These are phyloP conservation scores for Geotrichum aggregatum DNA, from an alignment of 1,139 yeast species.

Conservation along the genomic window DNA sequence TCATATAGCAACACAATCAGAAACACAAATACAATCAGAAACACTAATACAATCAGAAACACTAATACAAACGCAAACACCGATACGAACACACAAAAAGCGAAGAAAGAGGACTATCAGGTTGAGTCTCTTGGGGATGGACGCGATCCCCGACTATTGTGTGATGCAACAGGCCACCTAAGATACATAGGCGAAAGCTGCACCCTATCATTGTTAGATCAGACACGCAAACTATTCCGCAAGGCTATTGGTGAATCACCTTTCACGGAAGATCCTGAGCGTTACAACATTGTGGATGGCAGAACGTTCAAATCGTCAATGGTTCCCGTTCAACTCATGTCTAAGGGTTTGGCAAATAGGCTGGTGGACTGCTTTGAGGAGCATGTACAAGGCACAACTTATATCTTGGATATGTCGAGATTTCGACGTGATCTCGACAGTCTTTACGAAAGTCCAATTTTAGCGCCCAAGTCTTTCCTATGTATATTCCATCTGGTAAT, in stretches of 20 bases:
- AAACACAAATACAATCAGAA: conserved; percentile 6
- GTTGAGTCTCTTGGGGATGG: conserved; percentile 33
- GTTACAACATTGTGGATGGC: conserved; percentile 40
- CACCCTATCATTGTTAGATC: conserved; percentile 37
- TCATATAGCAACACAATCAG: not conserved
- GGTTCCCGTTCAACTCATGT: conserved; percentile 37
- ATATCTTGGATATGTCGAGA: conserved; percentile 40
- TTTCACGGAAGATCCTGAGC: conserved; percentile 41
- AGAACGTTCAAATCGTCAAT: conserved; percentile 30
- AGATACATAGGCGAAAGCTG: conserved; percentile 41
- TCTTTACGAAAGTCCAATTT: conserved; percentile 37
- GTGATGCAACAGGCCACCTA: conserved; percentile 36
- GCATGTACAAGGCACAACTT: conserved; percentile 41
- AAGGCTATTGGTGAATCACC: conserved; percentile 34
- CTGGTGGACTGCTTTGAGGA: conserved; percentile 37
- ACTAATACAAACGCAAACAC: not conserved
- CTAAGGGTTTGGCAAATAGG: conserved; percentile 32
- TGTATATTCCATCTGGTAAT: conserved; percentile 42
- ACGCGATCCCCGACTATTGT: conserved; percentile 35
- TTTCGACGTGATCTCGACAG: conserved; percentile 34
- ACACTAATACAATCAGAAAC: too few species aligned
- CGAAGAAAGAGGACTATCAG: conserved; percentile 21
- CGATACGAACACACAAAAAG: not conserved
- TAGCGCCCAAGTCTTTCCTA: conserved; percentile 30
- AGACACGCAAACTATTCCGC: conserved; percentile 36